These are phyloP conservation scores for Meyerozyma guilliermondii DNA, from an alignment of 1,139 yeast species.

Conservation along the genomic window DNA sequence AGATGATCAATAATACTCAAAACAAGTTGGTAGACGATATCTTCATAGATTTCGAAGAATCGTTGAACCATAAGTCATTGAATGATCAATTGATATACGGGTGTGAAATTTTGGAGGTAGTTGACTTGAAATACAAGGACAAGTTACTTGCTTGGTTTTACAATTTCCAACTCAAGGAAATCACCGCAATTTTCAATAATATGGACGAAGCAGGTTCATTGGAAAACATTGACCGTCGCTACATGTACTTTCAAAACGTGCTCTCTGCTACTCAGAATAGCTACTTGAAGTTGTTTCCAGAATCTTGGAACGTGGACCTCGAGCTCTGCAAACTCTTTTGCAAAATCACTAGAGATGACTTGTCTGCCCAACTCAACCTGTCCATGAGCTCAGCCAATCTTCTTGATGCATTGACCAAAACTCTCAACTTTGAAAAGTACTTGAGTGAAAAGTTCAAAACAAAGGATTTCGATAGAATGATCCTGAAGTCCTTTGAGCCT, in stretches of 20 bases:
- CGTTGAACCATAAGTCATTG: conserved; percentile 20
- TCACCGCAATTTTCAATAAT: conserved; percentile 65
- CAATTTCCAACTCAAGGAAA: conserved; percentile 64
- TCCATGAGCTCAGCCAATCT: conserved; percentile 9
- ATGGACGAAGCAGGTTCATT: conserved; percentile 91
- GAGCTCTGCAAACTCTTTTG: conserved; percentile 63
- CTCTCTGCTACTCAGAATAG: conserved; percentile 54
- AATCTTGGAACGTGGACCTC: conserved; percentile 64
- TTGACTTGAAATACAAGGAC: conserved; percentile 57
- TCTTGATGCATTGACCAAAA: conserved; percentile 23
- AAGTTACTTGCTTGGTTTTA: conserved; percentile 73
- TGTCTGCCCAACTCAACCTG: conserved; percentile 8
- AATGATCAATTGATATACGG: conserved; percentile 47
- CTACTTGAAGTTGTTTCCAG: conserved; percentile 56
- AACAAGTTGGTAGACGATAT: conserved; percentile 66
- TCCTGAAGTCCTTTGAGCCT: conserved; percentile 80
- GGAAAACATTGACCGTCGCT: conserved; percentile 79
- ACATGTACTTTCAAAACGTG: conserved; percentile 72
- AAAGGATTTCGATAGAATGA: conserved; percentile 41
- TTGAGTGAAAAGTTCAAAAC: conserved; percentile 54
- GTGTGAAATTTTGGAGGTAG: conserved; percentile 65
- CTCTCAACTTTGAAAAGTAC: conserved; percentile 69
- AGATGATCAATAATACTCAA: conserved; percentile 60
- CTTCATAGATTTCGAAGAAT: conserved; percentile 64
- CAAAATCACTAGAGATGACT: conserved; percentile 50